These are phyloP conservation scores for Russula brevipes DNA, from an alignment of 768 basidiomycete species.

Conservation along the genomic window DNA sequence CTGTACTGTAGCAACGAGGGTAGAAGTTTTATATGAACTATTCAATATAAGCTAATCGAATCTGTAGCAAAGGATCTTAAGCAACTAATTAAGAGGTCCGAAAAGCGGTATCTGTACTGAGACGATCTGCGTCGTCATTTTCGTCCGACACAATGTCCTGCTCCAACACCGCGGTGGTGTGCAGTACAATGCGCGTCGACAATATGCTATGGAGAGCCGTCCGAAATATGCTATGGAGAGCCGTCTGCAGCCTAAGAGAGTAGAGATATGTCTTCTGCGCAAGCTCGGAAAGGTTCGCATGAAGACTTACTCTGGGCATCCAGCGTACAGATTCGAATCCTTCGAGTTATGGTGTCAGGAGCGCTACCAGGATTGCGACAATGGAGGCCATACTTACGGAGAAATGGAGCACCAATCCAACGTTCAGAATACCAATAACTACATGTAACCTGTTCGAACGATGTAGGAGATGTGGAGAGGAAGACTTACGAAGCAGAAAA, in stretches of 20 bases:
- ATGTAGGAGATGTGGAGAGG: neutral
- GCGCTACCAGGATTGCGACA: neutral
- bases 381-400: neutral
- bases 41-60: too few relatives aligned
- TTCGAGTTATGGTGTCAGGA: neutral
- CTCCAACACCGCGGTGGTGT: neutral
- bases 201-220: slow-evolving; percentile 15
- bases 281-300: too few relatives aligned
- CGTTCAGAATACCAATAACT: slow-evolving; percentile 19
- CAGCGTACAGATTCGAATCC: slow-evolving; percentile 4
- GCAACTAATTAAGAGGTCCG: too few relatives aligned
- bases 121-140: too few relatives aligned
- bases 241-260: slow-evolving; percentile 12
- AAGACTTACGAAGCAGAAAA: slow-evolving; percentile 20
- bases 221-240: slow-evolving; percentile 11
- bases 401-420: slow-evolving; percentile 9
- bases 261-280: too few relatives aligned
- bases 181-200: too few relatives aligned
- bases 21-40: too few relatives aligned
- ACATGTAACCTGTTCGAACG: neutral
- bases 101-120: too few relatives aligned
- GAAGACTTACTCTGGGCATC: slow-evolving; percentile 6
- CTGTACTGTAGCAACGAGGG: too few relatives aligned
- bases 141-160: too few relatives aligned
- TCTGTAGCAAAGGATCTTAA: too few relatives aligned